Evolutionary conservation across 2,329 filamentous ascomycete species (phyloP).

Genomic region (Fusarium longipes): DNA sequence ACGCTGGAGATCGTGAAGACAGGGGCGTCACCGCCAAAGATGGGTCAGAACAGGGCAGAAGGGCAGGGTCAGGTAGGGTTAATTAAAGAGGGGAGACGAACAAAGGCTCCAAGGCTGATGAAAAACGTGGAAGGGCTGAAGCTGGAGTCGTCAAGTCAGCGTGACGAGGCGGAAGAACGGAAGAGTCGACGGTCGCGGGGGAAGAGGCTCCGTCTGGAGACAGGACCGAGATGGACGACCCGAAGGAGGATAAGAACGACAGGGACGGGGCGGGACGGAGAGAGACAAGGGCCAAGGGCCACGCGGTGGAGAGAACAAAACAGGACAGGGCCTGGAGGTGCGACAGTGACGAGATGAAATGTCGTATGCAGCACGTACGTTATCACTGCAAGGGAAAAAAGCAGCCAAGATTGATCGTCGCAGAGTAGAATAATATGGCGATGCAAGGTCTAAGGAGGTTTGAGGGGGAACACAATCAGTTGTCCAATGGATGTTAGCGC

Average conservation of each 20-base stretch:
- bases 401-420: constrained; percentile 6
- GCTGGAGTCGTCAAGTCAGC: constrained; percentile 8
- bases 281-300: constrained; percentile 27
- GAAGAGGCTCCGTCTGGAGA: constrained; percentile 47
- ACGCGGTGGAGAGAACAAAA: constrained; percentile 28
- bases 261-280: constrained; percentile 40
- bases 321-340: constrained; percentile 7
- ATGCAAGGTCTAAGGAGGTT: constrained; percentile 9
- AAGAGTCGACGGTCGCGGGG: constrained; percentile 42
- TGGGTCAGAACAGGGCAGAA: constrained; percentile 39
- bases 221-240: constrained; percentile 42
- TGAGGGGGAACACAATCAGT: neutral
- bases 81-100: constrained; percentile 18
- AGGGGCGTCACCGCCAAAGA: constrained; percentile 44
- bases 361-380: constrained; percentile 24
- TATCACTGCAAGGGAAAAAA: neutral
- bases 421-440: neutral
- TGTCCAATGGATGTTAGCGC: neutral
- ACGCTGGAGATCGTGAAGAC: constrained; percentile 42
- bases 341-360: constrained; percentile 10
- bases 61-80: constrained; percentile 17
- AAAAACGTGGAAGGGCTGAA: constrained; percentile 27
- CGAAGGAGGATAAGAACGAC: constrained; percentile 41
- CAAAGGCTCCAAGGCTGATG: constrained; percentile 22
- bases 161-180: constrained; percentile 22